phyloP scores from a whole-genome alignment of 192 early-diverging fungal genomes.

The Phlyctochytrium planicorne region DNA sequence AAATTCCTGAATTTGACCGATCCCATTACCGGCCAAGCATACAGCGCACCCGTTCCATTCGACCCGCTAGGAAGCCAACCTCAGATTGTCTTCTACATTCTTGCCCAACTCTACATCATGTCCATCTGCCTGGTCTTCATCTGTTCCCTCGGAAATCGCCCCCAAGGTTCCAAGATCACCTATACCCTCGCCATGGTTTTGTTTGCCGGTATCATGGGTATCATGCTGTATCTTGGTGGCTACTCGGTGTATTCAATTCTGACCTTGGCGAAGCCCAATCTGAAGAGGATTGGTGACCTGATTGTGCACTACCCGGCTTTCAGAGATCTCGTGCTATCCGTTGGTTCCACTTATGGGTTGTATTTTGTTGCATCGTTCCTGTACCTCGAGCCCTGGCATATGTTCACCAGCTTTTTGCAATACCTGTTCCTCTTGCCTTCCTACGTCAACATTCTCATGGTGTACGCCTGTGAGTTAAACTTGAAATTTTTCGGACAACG shows the following conservation, averaged over 20 bases:
- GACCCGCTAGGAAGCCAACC: constrained; percentile 59
- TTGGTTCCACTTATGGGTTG: constrained; percentile 50
- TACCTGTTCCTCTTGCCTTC: constrained; percentile 44
- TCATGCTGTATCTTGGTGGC: constrained; percentile 73
- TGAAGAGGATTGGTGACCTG: constrained; percentile 7
- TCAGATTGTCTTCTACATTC: constrained; percentile 59
- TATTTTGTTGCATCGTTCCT: constrained; percentile 47
- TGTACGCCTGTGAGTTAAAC: constrained; percentile 48
- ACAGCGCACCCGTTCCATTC: no score
- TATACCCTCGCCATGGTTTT: constrained; percentile 74
- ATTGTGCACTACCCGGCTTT: constrained; percentile 45
- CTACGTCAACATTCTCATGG: constrained; percentile 56
- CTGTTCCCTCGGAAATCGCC: constrained; percentile 90
- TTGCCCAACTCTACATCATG: constrained; percentile 76
- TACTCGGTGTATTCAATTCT: constrained; percentile 46
- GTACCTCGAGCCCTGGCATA: constrained; percentile 55
- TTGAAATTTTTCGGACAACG: constrained; percentile 14
- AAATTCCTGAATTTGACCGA: constrained; percentile 26
- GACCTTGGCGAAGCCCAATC: no score
- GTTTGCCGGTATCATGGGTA: constrained; percentile 84
- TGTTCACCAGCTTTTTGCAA: constrained; percentile 49
- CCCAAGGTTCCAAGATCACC: constrained; percentile 82
- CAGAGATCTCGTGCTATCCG: constrained; percentile 69
- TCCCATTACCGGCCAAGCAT: no score
- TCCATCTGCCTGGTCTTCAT: constrained; percentile 83